phyloP scores from a whole-genome alignment of 345 rosid species.

The Eucalyptus viminalis region DNA sequence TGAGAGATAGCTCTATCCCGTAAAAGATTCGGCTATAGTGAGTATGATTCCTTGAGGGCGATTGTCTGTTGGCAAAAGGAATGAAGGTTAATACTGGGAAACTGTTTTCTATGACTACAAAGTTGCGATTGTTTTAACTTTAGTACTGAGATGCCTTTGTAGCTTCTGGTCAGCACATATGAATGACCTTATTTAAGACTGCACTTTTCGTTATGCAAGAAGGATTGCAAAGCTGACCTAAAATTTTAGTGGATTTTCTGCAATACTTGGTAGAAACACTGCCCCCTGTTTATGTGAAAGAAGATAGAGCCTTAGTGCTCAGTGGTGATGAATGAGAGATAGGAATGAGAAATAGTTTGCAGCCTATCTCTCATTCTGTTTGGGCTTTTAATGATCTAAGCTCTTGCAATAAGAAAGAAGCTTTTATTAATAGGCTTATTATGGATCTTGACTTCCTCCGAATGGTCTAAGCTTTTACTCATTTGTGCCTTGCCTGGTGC shows the following conservation, averaged over 20 bases:
- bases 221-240: neutral
- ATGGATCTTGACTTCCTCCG: neutral
- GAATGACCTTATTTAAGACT: neutral
- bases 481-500: slow-evolving; percentile 5
- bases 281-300: neutral
- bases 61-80: neutral
- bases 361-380: neutral
- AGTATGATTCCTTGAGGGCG: neutral
- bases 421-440: neutral
- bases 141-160: neutral
- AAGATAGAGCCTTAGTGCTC: neutral
- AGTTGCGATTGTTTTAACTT: neutral
- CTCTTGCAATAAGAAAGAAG: neutral
- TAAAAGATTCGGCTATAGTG: neutral
- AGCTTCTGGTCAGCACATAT: neutral
- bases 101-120: neutral
- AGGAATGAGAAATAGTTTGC: neutral
- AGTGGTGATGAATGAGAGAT: neutral
- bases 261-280: neutral
- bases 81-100: neutral
- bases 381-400: neutral
- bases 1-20: neutral
- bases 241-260: neutral
- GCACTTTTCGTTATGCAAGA: neutral
- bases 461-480: neutral